Base-by-base conservation (phyloP, 2,329 filamentous ascomycete species). In the Daldinia eschscholtzii region DNA sequence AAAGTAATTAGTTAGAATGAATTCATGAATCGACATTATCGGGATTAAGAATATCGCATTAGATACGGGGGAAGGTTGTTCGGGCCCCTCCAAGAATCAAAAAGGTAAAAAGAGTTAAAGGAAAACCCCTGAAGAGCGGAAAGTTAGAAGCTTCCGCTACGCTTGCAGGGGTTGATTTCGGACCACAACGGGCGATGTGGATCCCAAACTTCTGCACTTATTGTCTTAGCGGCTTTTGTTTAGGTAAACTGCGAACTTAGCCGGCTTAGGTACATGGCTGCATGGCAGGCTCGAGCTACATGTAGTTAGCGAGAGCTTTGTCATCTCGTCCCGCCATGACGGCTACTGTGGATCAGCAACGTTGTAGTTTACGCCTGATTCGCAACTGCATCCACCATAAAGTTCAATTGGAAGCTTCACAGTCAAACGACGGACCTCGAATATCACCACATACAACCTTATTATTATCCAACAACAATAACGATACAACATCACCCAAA, bases 41-140 rank as follows among this genome's bases (percentile, higher is more conserved):
- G 52, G 52, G 52, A 55, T 20, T 35, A 58, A 15, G 56, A 48
- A 58, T 44, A 59, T 59, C 26, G 37, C 50, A 57, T 35, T 35
- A 9, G 33, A 10, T 65, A 44, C 39, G 52, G 48, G 44, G 58
- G 53, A 63, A 59, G 58, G 59, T 57, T 57, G 56, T 42, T 37
- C 28, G 65, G 33, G 65, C 63, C 63, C 65, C 65, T 66, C 65
- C 44, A 63, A 30, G 9, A 57, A 61, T 42, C 35, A 1, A 39
- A 39, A 60, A 64, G 20, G 30, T 26, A 37, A 57, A 37, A 52
- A 61, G 4, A 4, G 42, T 63, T 46, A 58, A 60, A 33, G 28
- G 35, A 58, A 48, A 64, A 56, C 67, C 70, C 70, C 64, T 64
- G 62, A 67, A 66, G 62, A 42, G 23, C 56, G 61, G 61, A 70